Evolutionary conservation across 495 filamentous ascomycete species (phyloP).

Genomic region (Podospora conica): DNA sequence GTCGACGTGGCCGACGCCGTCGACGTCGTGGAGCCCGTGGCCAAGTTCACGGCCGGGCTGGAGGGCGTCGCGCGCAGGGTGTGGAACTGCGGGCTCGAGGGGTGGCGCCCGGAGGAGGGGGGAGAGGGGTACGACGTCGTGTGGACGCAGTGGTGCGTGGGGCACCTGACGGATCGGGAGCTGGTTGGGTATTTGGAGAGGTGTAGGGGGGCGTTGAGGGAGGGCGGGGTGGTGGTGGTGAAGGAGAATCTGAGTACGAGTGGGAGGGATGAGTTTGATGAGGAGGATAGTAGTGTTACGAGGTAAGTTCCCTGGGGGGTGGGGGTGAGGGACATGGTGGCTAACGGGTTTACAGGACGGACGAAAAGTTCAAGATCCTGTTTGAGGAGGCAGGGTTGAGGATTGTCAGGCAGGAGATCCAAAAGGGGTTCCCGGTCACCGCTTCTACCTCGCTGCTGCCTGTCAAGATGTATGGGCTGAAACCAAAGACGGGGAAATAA

Average conservation of each 20-base stretch:
- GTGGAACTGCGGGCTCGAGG: slow-evolving; percentile 65
- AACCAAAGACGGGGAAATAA: slow-evolving; percentile 16
- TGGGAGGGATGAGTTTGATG: slow-evolving; percentile 64
- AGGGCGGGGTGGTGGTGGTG: slow-evolving; percentile 56
- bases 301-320: slow-evolving; percentile 29
- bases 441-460: slow-evolving; percentile 46
- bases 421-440: slow-evolving; percentile 60
- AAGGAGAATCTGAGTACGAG: slow-evolving; percentile 81
- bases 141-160: slow-evolving; percentile 89
- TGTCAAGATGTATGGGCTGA: slow-evolving; percentile 66
- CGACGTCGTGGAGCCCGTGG: slow-evolving; percentile 51
- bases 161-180: slow-evolving; percentile 77
- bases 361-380: slow-evolving; percentile 60
- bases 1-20: slow-evolving; percentile 20
- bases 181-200: slow-evolving; percentile 60
- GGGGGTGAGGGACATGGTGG: neutral
- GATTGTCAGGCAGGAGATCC: slow-evolving; percentile 64
- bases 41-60: slow-evolving; percentile 50
- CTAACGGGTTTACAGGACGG: slow-evolving; percentile 40
- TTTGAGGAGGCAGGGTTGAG: slow-evolving; percentile 62
- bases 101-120: slow-evolving; percentile 53
- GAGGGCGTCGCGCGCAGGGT: slow-evolving; percentile 52
- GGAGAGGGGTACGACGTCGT: slow-evolving; percentile 52
- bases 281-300: slow-evolving; percentile 73
- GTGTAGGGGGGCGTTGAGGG: slow-evolving; percentile 49